A percentile compares a stretch with the other conserved stretches of the same genome.
These are phyloP conservation scores for Capsicum chinense DNA, from an alignment of 257 asterid genomes.

Conservation along the genomic window DNA sequence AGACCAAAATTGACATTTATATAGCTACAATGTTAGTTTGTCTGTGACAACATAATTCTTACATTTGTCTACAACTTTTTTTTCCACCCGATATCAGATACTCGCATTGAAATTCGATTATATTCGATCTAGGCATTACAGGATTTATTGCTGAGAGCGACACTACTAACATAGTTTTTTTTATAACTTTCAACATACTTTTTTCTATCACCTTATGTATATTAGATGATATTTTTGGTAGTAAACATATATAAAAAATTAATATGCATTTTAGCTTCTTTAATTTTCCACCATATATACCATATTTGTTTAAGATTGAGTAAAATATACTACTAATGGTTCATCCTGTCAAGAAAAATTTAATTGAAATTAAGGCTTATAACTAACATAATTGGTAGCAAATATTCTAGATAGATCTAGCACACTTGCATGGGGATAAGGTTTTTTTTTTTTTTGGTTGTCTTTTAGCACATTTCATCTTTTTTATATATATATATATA, in stretches of 20 bases:
- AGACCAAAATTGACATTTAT: slow-evolving; percentile 15
- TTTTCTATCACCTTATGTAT: not conserved
- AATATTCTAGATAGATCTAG: not conserved
- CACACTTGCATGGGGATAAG: not conserved
- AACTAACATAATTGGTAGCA: not conserved
- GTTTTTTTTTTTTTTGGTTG: not conserved
- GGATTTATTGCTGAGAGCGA: too few relatives aligned
- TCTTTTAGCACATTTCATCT: not conserved
- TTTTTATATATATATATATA: too few relatives aligned
- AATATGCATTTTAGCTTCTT: too few relatives aligned
- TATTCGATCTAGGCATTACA: too few relatives aligned
- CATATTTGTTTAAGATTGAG: not conserved
- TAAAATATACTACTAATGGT: not conserved
- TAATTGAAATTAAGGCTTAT: not conserved
- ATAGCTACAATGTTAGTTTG: slow-evolving; percentile 2
- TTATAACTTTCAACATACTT: not conserved
- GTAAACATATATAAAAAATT: not conserved
- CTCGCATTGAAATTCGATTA: too few relatives aligned
- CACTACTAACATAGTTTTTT: too few relatives aligned
- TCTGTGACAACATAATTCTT: slow-evolving; percentile 8
- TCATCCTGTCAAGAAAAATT: not conserved
- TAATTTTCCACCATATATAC: too few relatives aligned
- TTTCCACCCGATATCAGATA: too few relatives aligned
- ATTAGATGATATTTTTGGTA: not conserved
- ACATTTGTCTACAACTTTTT: not conserved